Conservation (phyloP, 306 rosid species). For the Bauhinia variegata region DNA sequence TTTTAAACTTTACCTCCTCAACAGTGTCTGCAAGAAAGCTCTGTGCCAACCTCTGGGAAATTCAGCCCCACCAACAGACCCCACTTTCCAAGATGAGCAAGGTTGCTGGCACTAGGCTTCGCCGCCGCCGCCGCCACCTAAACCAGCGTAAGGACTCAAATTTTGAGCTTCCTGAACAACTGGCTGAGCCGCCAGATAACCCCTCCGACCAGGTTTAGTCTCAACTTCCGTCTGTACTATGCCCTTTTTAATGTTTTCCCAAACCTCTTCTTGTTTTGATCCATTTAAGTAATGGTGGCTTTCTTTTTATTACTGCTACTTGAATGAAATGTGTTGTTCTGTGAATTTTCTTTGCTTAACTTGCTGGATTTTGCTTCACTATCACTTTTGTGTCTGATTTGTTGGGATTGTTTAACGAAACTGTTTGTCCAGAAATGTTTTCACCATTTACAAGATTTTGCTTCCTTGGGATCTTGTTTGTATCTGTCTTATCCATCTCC, state of each 20-base stretch:
- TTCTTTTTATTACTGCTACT: not conserved
- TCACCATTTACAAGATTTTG: not conserved
- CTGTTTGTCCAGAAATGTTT: not conserved
- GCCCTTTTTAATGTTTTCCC: not conserved
- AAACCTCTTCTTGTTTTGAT: not conserved
- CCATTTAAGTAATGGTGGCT: not conserved
- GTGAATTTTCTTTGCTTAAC: conserved; percentile 19
- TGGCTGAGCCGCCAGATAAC: conserved; percentile 41
- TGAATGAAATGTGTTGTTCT: not conserved
- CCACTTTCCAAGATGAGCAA: conserved; percentile 52
- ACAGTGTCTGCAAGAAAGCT: conserved; percentile 74
- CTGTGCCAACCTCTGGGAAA: conserved; percentile 73
- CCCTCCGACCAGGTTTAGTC: conserved; percentile 49
- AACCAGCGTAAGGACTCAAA: conserved; percentile 34
- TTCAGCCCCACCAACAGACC: conserved; percentile 50
- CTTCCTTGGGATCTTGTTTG: conserved; percentile 31
- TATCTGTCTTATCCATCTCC: conserved; percentile 17
- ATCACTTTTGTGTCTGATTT: not conserved
- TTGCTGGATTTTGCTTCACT: conserved; percentile 15
- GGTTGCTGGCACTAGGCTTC: conserved; percentile 26
- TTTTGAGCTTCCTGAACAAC: conserved; percentile 29
- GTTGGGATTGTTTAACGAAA: not conserved
- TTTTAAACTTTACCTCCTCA: conserved; percentile 45
- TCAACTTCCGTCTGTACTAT: conserved; percentile 1
- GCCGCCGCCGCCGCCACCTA: conserved; percentile 46